Conservation (phyloP, 176 grass and related monocot species). For the Eragrostis nindensis region DNA sequence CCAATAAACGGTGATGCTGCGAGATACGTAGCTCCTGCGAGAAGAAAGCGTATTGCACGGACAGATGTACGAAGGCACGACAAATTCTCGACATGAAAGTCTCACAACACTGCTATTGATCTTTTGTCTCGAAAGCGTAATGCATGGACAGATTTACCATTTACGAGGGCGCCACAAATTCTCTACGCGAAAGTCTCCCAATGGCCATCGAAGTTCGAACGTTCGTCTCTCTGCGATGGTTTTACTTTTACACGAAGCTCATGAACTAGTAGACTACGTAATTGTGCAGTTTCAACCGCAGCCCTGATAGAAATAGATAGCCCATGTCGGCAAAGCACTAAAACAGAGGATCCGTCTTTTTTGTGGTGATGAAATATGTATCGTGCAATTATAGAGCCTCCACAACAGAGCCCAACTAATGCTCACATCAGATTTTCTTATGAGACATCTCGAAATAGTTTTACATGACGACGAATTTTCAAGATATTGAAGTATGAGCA, state of each 20-base stretch:
- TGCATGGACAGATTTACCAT: not conserved
- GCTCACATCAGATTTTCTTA: not conserved
- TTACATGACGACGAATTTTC: not conserved
- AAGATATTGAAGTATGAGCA: not conserved
- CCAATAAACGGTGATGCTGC: conserved; percentile 13
- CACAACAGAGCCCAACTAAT: too few relatives aligned
- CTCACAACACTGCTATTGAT: not conserved
- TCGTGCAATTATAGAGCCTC: too few relatives aligned
- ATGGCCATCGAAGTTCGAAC: not conserved
- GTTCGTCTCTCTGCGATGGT: not conserved
- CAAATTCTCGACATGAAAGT: not conserved
- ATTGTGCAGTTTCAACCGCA: too few relatives aligned
- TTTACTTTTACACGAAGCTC: not conserved
- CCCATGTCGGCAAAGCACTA: too few relatives aligned
- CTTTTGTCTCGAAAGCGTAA: not conserved
- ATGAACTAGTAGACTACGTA: not conserved
- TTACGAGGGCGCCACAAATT: not conserved
- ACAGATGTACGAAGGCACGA: not conserved
- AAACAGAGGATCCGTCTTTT: too few relatives aligned
- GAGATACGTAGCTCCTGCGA: not conserved
- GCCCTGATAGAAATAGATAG: too few relatives aligned
- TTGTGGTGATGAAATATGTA: not conserved
- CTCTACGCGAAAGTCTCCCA: not conserved
- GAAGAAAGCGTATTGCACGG: not conserved
- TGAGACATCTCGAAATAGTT: not conserved